Evolutionary conservation across 495 filamentous ascomycete genomes (phyloP).

Genomic region (Aspergillus nanangensis): DNA sequence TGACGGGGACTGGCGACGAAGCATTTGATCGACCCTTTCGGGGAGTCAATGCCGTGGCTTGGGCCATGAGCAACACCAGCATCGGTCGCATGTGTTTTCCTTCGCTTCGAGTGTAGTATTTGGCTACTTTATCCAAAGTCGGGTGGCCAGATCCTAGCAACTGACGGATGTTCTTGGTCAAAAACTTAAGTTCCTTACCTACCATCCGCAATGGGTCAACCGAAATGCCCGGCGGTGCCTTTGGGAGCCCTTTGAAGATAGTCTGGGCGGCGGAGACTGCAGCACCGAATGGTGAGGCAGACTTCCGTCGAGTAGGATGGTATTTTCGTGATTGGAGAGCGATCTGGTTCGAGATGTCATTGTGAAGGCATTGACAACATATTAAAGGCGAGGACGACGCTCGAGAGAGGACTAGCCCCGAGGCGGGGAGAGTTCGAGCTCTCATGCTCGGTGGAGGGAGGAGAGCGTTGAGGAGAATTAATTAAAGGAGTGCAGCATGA

Average conservation of each 20-base stretch:
- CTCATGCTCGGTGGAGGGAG: constrained; percentile 31
- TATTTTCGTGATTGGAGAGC: constrained; percentile 38
- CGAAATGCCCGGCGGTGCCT: constrained; percentile 52
- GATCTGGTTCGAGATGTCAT: constrained; percentile 29
- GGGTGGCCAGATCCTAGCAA: constrained; percentile 90
- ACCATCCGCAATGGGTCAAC: constrained; percentile 77
- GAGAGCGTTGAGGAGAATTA: not conserved
- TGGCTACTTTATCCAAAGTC: constrained; percentile 87
- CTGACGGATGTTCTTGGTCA: constrained; percentile 83
- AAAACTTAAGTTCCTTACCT: constrained; percentile 91
- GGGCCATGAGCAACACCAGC: constrained; percentile 92
- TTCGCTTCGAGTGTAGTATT: constrained; percentile 96
- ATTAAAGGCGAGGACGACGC: constrained; percentile 26
- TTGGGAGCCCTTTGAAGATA: constrained; percentile 68
- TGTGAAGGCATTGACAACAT: constrained; percentile 43
- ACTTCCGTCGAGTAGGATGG: constrained; percentile 36
- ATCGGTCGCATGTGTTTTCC: constrained; percentile 95
- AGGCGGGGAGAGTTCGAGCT: constrained; percentile 36
- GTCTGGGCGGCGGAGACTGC: constrained; percentile 77
- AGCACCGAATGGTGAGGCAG: constrained; percentile 54
- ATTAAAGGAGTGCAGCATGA: not conserved
- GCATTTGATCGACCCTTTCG: constrained; percentile 45
- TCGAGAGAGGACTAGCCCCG: constrained; percentile 36
- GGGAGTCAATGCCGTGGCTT: constrained; percentile 77
- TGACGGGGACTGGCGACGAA: constrained; percentile 47